These are phyloP conservation scores for Calocera cornea DNA, from an alignment of 768 basidiomycete genomes.

Conservation along the genomic window DNA sequence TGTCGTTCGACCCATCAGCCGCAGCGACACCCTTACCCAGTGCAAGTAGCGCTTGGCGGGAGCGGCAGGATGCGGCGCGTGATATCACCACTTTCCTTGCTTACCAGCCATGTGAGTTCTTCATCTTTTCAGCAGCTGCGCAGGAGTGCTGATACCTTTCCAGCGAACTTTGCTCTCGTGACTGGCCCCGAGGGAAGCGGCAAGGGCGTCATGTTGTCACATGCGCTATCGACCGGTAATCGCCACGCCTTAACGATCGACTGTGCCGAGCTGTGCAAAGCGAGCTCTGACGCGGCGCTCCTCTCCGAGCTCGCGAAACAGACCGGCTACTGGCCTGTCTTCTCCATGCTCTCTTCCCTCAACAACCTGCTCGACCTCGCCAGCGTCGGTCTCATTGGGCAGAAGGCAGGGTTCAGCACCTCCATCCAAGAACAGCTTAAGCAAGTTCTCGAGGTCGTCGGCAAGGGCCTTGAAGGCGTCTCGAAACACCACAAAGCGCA, in stretches of 20 bases:
- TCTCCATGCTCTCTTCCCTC: constrained; percentile 69
- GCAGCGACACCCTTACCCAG: neutral
- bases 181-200: constrained; percentile 79
- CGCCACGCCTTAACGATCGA: constrained; percentile 73
- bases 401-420: constrained; percentile 80
- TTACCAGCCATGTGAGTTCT: constrained; percentile 26
- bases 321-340: constrained; percentile 81
- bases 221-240: constrained; percentile 27
- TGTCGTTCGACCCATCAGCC: constrained; percentile 14
- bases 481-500: constrained; percentile 28
- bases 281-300: constrained; percentile 53
- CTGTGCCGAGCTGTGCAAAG: constrained; percentile 58
- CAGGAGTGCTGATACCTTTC: constrained; percentile 5
- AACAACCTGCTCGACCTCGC: constrained; percentile 83
- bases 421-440: constrained; percentile 72
- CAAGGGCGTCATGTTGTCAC: constrained; percentile 47
- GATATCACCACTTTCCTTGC: constrained; percentile 15
- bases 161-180: constrained; percentile 63
- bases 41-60: constrained; percentile 12
- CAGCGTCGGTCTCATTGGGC: constrained; percentile 84
- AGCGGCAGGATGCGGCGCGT: neutral
- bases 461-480: constrained; percentile 53
- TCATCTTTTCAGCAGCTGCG: constrained; percentile 64
- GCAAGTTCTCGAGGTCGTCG: constrained; percentile 69
- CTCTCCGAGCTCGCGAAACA: constrained; percentile 58